Percentiles rank a stretch among this genome's conserved stretches.
Conservation (phyloP, 345 rosid species). For the Lagerstroemia speciosa region DNA sequence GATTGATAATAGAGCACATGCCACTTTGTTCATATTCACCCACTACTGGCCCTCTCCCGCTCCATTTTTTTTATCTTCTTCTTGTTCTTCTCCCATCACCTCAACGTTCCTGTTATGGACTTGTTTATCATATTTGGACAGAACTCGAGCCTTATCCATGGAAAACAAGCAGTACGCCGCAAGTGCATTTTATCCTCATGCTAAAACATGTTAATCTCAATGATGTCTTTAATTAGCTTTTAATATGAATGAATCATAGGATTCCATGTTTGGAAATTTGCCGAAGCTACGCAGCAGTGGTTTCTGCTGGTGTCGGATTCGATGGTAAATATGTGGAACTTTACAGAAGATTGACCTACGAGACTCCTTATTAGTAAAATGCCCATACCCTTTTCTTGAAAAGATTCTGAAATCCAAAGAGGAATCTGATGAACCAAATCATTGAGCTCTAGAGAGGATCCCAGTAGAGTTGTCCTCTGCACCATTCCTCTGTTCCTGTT, state of each 20-base stretch:
- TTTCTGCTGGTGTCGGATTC: background rate
- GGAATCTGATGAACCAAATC: background rate
- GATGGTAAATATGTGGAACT: background rate
- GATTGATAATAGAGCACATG: background rate
- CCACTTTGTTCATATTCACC: background rate
- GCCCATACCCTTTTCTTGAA: no score
- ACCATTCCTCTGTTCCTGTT: background rate
- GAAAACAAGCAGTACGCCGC: background rate
- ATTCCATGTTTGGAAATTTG: background rate
- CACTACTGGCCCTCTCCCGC: background rate
- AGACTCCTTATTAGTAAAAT: no score
- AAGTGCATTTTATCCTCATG: no score
- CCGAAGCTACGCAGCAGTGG: background rate
- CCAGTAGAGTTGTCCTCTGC: background rate
- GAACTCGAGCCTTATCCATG: background rate
- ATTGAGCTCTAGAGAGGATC: background rate
- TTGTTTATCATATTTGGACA: background rate
- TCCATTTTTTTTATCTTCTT: background rate
- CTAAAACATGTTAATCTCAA: no score
- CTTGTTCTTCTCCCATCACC: background rate
- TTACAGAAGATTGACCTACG: no score
- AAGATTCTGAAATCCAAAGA: background rate
- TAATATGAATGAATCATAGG: no score
- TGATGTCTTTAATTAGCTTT: no score
- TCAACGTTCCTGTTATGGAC: background rate